Evolutionary conservation across 2,329 filamentous ascomycete species (phyloP).

Genomic region (Xylogone sp.): DNA sequence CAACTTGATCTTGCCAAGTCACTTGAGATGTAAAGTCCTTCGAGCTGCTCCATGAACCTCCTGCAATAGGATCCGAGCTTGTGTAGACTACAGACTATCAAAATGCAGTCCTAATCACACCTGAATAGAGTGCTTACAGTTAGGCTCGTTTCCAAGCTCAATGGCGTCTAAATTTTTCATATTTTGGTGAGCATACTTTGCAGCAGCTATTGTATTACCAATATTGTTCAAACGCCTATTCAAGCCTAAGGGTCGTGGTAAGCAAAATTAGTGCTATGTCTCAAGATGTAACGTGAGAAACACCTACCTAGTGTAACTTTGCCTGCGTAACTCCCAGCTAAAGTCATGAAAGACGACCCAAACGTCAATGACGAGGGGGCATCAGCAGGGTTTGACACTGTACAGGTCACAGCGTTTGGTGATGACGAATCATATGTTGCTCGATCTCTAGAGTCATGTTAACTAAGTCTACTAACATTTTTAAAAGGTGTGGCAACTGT

Average conservation of each 20-base stretch:
- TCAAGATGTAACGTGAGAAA: not conserved
- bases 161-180: constrained; percentile 49
- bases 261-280: not conserved
- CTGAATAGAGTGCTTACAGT: constrained; percentile 44
- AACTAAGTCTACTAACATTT: not conserved
- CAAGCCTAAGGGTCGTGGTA: constrained; percentile 33
- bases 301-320: constrained; percentile 40
- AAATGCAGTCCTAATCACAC: constrained; percentile 6
- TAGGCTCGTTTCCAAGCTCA: constrained; percentile 55
- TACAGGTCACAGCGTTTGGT: constrained; percentile 45
- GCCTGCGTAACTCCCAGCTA: constrained; percentile 45
- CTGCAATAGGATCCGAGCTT: constrained; percentile 27
- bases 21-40: constrained; percentile 22
- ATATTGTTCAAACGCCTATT: constrained; percentile 51
- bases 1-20: constrained; percentile 20
- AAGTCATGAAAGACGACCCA: constrained; percentile 46
- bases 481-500: constrained; percentile 29
- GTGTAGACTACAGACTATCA: not conserved
- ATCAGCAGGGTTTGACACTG: constrained; percentile 41
- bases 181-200: constrained; percentile 37
- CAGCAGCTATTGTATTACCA: constrained; percentile 50
- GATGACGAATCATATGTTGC: constrained; percentile 45
- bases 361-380: constrained; percentile 48
- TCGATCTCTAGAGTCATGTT: constrained; percentile 35
- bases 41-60: constrained; percentile 13